Percentiles rank a stretch among this genome's conserved stretches.
phyloP scores from a whole-genome alignment of 495 filamentous ascomycete species.

The Niebla homalea region DNA sequence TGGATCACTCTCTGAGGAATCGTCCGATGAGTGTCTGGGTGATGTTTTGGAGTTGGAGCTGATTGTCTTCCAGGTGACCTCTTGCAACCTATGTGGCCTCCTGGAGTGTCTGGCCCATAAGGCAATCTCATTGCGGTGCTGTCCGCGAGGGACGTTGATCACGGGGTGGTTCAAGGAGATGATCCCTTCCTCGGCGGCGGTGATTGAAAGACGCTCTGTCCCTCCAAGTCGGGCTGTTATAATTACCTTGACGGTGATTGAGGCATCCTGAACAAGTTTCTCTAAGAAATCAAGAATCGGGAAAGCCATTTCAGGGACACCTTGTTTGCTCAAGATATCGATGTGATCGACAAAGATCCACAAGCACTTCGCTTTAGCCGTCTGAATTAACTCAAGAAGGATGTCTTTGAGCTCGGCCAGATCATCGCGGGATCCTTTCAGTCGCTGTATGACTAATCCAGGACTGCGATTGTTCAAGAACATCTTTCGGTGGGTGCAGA shows the following conservation, averaged over 20 bases:
- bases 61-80: background rate
- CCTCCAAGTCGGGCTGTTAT: constrained; percentile 7
- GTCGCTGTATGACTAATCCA: constrained; percentile 2
- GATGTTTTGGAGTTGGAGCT: too few relatives aligned
- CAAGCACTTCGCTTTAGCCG: background rate
- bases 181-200: background rate
- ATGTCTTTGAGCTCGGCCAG: constrained; percentile 1
- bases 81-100: constrained; percentile 1
- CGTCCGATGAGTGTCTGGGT: background rate
- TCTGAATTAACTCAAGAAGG: constrained; percentile 6
- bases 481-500: background rate
- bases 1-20: background rate
- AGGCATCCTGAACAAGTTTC: background rate
- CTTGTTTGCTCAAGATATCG: constrained; percentile 1
- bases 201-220: background rate
- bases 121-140: constrained; percentile 3
- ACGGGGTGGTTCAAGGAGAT: constrained; percentile 3
- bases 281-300: constrained; percentile 3
- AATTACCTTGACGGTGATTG: constrained; percentile 8
- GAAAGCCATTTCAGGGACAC: background rate
- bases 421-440: constrained; percentile 2
- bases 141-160: constrained; percentile 3
- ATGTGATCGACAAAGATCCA: constrained; percentile 10
- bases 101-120: background rate
- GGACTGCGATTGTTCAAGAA: background rate